Conservation (phyloP, 2,329 filamentous ascomycete species). For the Paraphaeosphaeria minitans region DNA sequence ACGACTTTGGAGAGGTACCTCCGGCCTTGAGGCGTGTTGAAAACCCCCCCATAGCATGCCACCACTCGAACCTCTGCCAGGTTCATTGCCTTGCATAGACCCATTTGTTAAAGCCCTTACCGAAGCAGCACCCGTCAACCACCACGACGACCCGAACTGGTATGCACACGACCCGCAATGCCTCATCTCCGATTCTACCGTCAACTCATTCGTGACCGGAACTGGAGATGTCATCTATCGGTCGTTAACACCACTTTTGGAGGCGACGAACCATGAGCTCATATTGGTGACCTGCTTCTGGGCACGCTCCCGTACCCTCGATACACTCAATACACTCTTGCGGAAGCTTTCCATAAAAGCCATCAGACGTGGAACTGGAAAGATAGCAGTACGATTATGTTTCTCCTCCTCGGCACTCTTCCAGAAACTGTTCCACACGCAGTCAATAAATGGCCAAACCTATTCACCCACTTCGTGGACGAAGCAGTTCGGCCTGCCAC, state of each 20-base stretch:
- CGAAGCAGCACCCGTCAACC: conserved; percentile 25
- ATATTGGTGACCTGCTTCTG: conserved; percentile 85
- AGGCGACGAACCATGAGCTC: conserved; percentile 65
- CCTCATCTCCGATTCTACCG: conserved; percentile 41
- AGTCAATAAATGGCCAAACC: conserved; percentile 64
- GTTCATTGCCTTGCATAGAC: conserved; percentile 23
- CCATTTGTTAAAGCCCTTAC: conserved; percentile 37
- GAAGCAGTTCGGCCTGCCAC: conserved; percentile 67
- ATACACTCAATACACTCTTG: conserved; percentile 63
- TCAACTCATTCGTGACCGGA: conserved; percentile 49
- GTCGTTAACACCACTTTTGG: conserved; percentile 64
- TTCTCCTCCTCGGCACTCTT: conserved; percentile 75
- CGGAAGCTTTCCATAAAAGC: conserved; percentile 61
- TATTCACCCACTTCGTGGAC: conserved; percentile 67
- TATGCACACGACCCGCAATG: conserved; percentile 42
- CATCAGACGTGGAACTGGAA: conserved; percentile 35
- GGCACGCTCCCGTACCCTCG: conserved; percentile 68
- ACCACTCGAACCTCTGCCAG: conserved; percentile 6
- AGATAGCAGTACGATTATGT: conserved; percentile 70
- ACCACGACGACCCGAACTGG: conserved; percentile 47
- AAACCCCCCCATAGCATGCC: conserved; percentile 10
- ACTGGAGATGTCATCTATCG: conserved; percentile 52
- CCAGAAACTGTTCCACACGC: conserved; percentile 77
- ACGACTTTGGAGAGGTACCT: background rate
- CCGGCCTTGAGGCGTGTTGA: background rate